A percentile compares a stretch with the other conserved stretches of the same genome.
Evolutionary conservation across 495 filamentous ascomycete species (phyloP).

Genomic region (Venustampulla echinocandica): DNA sequence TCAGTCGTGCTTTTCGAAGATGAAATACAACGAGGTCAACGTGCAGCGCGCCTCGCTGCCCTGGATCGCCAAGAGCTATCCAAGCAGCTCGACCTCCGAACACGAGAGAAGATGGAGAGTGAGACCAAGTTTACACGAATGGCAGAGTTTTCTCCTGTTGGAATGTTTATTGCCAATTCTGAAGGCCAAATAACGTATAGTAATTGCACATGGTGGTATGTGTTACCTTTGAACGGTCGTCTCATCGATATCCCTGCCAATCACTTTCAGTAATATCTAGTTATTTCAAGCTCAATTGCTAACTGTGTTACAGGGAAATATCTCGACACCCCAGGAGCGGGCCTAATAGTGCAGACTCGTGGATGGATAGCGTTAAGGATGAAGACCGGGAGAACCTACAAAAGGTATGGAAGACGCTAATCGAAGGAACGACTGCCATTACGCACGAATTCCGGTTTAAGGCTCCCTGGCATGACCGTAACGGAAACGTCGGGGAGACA

Average conservation of each 20-base stretch:
- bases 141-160: slow-evolving; percentile 65
- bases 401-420: slow-evolving; percentile 47
- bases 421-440: slow-evolving; percentile 44
- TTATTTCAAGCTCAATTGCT: no score
- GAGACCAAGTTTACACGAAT: slow-evolving; percentile 67
- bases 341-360: slow-evolving; percentile 39
- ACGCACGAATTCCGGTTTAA: slow-evolving; percentile 64
- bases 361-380: slow-evolving; percentile 58
- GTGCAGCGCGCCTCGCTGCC: slow-evolving; percentile 55
- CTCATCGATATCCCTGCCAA: background rate
- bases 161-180: slow-evolving; percentile 62
- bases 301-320: slow-evolving; percentile 48
- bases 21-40: slow-evolving; percentile 58
- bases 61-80: slow-evolving; percentile 58
- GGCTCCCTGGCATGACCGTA: slow-evolving; percentile 47
- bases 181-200: slow-evolving; percentile 55
- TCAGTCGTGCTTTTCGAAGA: slow-evolving; percentile 67
- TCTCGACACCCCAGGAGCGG: slow-evolving; percentile 47
- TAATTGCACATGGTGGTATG: slow-evolving; percentile 55
- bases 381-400: slow-evolving; percentile 49
- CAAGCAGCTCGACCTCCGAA: slow-evolving; percentile 54
- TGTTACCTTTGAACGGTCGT: background rate
- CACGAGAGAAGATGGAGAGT: slow-evolving; percentile 58
- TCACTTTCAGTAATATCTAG: background rate
- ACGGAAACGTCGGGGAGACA: slow-evolving; percentile 50